Evolutionary conservation across 257 asterid genomes (phyloP), one percentile per base, ranked within the genome.

Genomic region (Paulownia fortunei): DNA sequence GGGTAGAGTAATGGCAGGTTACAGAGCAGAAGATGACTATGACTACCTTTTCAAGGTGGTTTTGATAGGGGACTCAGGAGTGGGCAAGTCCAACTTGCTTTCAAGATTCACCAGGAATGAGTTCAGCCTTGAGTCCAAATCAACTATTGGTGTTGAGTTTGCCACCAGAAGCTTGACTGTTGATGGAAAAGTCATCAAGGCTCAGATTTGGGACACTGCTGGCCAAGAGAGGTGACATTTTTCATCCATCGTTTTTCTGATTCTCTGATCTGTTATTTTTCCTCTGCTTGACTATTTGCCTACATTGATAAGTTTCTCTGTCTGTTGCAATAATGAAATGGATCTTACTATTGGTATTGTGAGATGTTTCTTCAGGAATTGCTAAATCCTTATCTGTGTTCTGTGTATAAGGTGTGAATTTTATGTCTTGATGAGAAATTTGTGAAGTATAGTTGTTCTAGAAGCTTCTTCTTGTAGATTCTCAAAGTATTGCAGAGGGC

Each of bases 191-290:
- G 96, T 92, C 72, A 86, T 92, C 82, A 92, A 92, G 82, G 98
- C 98, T 82, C 97, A 93, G 91, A 93, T 93, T 87, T 93, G 98
- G 98, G 98, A 91, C 79, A 91, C 98, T 66, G 96, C 97, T 70
- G 97, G 98, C 41, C 98, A 92, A 68, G 98, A 92, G 82, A 91
- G 97, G 97, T 89, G n/a, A 21, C 83, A 42, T 69, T 73, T 82
- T 58, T 67, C 34, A 1, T 60, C 27, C 6, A 4, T 9, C 27
- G 19, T 26, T 41, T 32, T 12, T 41, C 18, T 27, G 19, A 39
- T 73, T 66, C 67, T 75, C 56, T 84, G 79, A 82, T 90, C 86
- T 84, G 76, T 72, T 68, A 13, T 52, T 47, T 70, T 73, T 18
- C 19, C 2, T 69, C 66, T 21, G 7, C 6, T 26, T 39, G 64